Conservation (phyloP, 2,329 filamentous ascomycete species). For the Shiraia bambusicola region DNA sequence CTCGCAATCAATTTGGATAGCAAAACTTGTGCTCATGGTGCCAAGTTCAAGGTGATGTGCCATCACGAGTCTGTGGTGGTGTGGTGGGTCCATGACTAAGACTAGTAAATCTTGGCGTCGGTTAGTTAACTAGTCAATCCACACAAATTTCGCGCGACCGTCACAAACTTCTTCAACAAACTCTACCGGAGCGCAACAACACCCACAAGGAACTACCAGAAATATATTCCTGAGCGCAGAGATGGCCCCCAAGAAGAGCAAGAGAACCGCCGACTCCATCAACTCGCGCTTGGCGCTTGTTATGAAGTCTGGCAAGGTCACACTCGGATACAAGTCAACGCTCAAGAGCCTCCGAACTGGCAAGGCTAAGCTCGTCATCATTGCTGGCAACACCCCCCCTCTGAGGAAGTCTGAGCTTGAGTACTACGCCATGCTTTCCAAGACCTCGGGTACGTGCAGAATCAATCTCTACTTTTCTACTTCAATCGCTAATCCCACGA, state of each 20-base stretch:
- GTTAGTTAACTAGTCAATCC: no score
- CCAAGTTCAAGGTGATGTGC: no score
- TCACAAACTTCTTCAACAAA: constrained; percentile 7
- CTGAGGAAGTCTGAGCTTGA: constrained; percentile 97
- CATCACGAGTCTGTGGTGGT: no score
- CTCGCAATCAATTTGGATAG: not conserved
- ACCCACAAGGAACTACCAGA: constrained; percentile 29
- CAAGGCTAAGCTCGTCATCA: constrained; percentile 98
- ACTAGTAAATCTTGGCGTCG: constrained; percentile 22
- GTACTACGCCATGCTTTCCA: constrained; percentile 68
- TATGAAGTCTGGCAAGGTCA: constrained; percentile 77
- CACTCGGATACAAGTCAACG: constrained; percentile 84
- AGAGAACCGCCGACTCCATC: constrained; percentile 84
- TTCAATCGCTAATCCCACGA: not conserved
- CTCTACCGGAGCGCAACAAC: constrained; percentile 41
- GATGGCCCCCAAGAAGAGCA: constrained; percentile 74
- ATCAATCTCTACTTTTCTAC: not conserved
- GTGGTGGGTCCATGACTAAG: constrained; percentile 6
- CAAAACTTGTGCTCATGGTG: no score
- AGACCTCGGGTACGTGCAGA: constrained; percentile 61
- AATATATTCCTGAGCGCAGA: constrained; percentile 45
- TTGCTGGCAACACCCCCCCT: constrained; percentile 92
- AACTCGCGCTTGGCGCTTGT: constrained; percentile 67
- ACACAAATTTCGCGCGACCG: constrained; percentile 13
- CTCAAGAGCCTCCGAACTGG: constrained; percentile 86